These are phyloP conservation scores for Trichoderma sp. DNA, from an alignment of 2,329 filamentous ascomycete genomes.

Conservation along the genomic window DNA sequence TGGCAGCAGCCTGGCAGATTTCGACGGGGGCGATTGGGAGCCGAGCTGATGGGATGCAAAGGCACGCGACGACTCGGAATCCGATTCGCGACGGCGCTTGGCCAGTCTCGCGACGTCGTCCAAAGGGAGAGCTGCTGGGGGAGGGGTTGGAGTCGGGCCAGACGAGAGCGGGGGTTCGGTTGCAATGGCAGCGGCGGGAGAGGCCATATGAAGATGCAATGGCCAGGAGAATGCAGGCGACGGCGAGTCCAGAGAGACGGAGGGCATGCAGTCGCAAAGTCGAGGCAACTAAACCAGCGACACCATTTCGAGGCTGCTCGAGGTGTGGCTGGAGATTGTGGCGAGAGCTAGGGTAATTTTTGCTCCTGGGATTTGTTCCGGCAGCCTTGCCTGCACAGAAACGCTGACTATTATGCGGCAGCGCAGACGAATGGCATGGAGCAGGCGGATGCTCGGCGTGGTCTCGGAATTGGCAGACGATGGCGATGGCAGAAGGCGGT, in stretches of 20 bases:
- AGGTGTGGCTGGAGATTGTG: conserved; percentile 46
- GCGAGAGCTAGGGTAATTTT: conserved; percentile 40
- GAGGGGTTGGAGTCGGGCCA: conserved; percentile 36
- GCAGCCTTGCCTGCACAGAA: conserved; percentile 1
- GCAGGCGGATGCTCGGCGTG: conserved; percentile 1
- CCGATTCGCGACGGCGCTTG: conserved; percentile 50
- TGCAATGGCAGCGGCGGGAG: conserved; percentile 52
- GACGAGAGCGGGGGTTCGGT: conserved; percentile 48
- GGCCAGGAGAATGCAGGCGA: background rate
- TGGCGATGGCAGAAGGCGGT: conserved; percentile 9
- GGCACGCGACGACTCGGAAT: conserved; percentile 41
- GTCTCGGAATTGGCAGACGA: conserved; percentile 2
- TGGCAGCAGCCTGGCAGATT: conserved; percentile 51
- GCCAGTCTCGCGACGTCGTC: conserved; percentile 42
- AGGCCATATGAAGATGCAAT: conserved; percentile 45
- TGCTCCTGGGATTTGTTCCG: background rate
- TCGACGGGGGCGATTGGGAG: conserved; percentile 50
- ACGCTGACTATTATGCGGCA: background rate
- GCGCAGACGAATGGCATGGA: conserved; percentile 4
- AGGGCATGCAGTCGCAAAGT: conserved; percentile 18
- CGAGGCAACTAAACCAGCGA: conserved; percentile 28
- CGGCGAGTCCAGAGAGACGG: conserved; percentile 8
- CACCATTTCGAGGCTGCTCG: conserved; percentile 37
- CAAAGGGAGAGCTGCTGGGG: conserved; percentile 38
- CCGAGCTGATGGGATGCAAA: conserved; percentile 32